Evolutionary conservation across 305 asterid species (phyloP), one percentile per base, ranked within the genome.

Genomic region (Fraxinus sp.): DNA sequence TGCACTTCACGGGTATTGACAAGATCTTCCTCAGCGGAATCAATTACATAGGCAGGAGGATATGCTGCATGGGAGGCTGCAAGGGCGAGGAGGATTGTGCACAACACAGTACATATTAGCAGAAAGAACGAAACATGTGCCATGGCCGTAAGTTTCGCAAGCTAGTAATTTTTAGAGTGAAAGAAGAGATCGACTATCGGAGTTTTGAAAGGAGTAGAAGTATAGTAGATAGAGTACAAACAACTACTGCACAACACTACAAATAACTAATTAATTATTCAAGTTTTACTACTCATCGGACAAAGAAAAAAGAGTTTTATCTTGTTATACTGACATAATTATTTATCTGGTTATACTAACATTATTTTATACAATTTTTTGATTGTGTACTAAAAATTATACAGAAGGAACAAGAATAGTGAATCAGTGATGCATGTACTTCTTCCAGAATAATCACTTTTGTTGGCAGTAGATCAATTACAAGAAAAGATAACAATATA

Each of bases 1-100:
- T 93, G 90, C 13, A 90, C 95, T 78, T 95, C 97, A 4, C 92
- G 94, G 36, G 36, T 33, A 4, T 33, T 6, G 36, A 86, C 46
- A 79, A 83, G 87, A 30, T 85, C 85, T 39, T 88, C 32, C 71
- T 16, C 8, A 28, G 78, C 57, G 64, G 84, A 28, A 20, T 39
- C 77, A 18, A 77, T 46, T 46, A 46, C 77, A 2, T 44, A 72
- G 9, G 52, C 37, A 18, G 79, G 57, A 41, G 79, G 79, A 41
- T 76, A 92, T 4, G 97, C 96, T 35, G 84, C 83, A 71, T 80
- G 82, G 59, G 39, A 55, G 52, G 70, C 37, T 35, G 37, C 37
- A 35, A 35, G 37, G 7, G 37, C 7, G 37, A 35, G 37, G 37
- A 35, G 36, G 37, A 57, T 36, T 36, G 80, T 41, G 14, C 62